These are phyloP conservation scores for Ehretia macrophylla DNA, from an alignment of 257 asterid genomes.

Conservation along the genomic window DNA sequence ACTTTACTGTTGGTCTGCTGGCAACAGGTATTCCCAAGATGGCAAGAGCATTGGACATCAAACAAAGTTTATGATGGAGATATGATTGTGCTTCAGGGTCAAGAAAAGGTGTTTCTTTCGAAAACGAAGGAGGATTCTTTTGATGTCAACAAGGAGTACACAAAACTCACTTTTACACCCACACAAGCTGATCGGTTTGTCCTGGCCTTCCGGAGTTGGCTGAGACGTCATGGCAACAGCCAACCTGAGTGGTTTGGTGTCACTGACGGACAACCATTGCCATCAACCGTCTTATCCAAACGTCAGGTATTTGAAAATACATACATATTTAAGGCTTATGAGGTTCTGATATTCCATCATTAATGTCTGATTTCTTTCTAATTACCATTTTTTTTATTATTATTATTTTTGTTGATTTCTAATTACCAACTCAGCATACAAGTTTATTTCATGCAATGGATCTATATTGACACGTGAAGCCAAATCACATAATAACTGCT, in stretches of 20 bases:
- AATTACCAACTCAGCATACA: too few relatives aligned
- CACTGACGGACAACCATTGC: slow-evolving; percentile 50
- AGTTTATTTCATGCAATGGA: too few relatives aligned
- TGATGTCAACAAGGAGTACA: slow-evolving; percentile 73
- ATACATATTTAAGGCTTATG: background rate
- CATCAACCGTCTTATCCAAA: slow-evolving; percentile 79
- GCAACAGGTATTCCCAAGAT: slow-evolving; percentile 85
- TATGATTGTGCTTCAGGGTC: slow-evolving; percentile 99
- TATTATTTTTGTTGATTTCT: too few relatives aligned
- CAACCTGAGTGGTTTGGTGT: slow-evolving; percentile 93
- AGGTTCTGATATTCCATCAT: background rate
- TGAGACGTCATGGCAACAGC: slow-evolving; percentile 87
- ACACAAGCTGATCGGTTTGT: slow-evolving; percentile 99
- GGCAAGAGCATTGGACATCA: slow-evolving; percentile 99
- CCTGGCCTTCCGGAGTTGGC: slow-evolving; percentile 94
- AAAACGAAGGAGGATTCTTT: slow-evolving; percentile 47
- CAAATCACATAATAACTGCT: too few relatives aligned
- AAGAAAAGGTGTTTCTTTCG: slow-evolving; percentile 78
- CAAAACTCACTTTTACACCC: slow-evolving; percentile 85
- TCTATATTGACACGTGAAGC: too few relatives aligned
- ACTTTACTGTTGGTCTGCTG: slow-evolving; percentile 1
- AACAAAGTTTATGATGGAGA: slow-evolving; percentile 95
- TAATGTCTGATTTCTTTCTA: too few relatives aligned
- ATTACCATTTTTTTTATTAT: too few relatives aligned
- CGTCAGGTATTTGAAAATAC: slow-evolving; percentile 61